Evolutionary conservation across 805 yeast species (phyloP).

Genomic region (Ogataea pini): DNA sequence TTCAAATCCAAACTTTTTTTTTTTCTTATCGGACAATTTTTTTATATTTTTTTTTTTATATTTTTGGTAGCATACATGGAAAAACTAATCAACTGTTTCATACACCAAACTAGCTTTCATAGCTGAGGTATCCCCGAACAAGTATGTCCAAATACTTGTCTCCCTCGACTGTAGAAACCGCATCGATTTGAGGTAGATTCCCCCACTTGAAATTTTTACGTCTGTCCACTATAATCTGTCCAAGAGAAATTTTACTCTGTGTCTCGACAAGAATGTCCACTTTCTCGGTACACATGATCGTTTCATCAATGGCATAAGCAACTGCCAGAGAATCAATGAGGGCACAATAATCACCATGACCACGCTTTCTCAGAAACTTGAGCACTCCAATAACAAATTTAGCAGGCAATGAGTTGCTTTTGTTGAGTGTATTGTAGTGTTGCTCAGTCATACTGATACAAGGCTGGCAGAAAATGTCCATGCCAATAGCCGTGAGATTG

Average conservation of each 20-base stretch:
- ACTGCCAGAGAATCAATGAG: constrained; percentile 32
- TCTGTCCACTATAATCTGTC: constrained; percentile 30
- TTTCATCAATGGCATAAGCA: constrained; percentile 29
- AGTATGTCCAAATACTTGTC: constrained; percentile 23
- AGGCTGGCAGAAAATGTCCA: constrained; percentile 33
- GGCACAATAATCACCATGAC: constrained; percentile 31
- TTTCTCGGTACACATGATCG: constrained; percentile 24
- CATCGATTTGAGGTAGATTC: constrained; percentile 24
- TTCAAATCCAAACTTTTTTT: background rate
- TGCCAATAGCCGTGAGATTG: constrained; percentile 30
- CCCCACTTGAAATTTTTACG: constrained; percentile 32
- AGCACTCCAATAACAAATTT: constrained; percentile 28
- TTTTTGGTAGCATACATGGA: background rate
- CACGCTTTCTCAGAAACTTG: constrained; percentile 23
- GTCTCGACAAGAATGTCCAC: constrained; percentile 30
- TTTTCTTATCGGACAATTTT: background rate
- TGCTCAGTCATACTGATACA: constrained; percentile 25
- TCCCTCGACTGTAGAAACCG: constrained; percentile 27
- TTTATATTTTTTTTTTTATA: background rate
- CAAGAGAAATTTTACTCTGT: constrained; percentile 25
- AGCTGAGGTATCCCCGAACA: constrained; percentile 12
- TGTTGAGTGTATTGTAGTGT: constrained; percentile 11
- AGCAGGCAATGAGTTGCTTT: constrained; percentile 19
- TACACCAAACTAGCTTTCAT: too few relatives aligned
- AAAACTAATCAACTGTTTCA: too few relatives aligned